Percentiles rank a stretch among this genome's conserved stretches.
phyloP scores from a whole-genome alignment of 805 yeast genomes.

The Candida sithepensis region DNA sequence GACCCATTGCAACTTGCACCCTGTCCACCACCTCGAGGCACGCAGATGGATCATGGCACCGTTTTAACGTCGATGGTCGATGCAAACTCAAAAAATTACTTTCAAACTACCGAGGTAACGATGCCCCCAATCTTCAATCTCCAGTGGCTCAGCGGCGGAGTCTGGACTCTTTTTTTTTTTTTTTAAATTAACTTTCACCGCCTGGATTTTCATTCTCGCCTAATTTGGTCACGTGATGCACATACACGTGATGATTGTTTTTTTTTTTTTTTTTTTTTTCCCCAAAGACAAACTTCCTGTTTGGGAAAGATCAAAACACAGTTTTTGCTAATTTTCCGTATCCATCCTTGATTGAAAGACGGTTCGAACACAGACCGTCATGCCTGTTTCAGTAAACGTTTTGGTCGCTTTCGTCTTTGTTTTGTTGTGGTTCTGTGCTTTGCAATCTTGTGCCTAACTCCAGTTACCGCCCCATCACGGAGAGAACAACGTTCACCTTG shows the following conservation, averaged over 20 bases:
- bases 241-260: background rate
- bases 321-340: background rate
- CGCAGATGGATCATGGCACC: too few relatives aligned
- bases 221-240: background rate
- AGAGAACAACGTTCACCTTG: too few relatives aligned
- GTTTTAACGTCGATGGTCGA: too few relatives aligned
- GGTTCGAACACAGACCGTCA: background rate
- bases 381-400: background rate
- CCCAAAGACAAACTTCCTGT: background rate
- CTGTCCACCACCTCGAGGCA: too few relatives aligned
- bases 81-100: too few relatives aligned
- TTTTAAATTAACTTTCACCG: too few relatives aligned
- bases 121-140: too few relatives aligned
- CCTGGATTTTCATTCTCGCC: too few relatives aligned
- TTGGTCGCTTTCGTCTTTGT: background rate
- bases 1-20: too few relatives aligned
- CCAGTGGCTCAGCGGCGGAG: background rate
- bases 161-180: too few relatives aligned
- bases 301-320: background rate
- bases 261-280: background rate
- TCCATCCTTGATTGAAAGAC: background rate
- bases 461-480: too few relatives aligned
- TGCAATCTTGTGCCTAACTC: background rate
- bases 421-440: background rate
- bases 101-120: too few relatives aligned